phyloP scores from a whole-genome alignment of 108 stramenopile genomes.

The Ochromonas danica region DNA sequence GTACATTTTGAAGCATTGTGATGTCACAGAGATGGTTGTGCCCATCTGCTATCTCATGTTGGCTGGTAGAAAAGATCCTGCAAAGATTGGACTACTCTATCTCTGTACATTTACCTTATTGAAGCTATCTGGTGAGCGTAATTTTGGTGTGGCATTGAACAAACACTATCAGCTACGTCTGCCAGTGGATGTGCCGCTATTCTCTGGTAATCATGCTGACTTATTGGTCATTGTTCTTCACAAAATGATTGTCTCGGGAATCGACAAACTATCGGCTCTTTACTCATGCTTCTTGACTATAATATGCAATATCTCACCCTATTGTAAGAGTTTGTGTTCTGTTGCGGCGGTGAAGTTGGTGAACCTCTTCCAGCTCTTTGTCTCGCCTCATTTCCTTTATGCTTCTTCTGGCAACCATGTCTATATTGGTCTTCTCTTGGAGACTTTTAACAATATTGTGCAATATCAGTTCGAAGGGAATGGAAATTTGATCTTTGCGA shows the following conservation, averaged over 20 bases:
- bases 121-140: slow-evolving; percentile 86
- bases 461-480: slow-evolving; percentile 98
- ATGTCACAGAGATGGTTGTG: slow-evolving; percentile 73
- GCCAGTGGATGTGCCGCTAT: slow-evolving; percentile 69
- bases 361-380: slow-evolving; percentile 88
- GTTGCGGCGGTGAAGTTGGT: slow-evolving; percentile 85
- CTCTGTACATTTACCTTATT: slow-evolving; percentile 92
- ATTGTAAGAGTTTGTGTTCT: slow-evolving; percentile 72
- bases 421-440: slow-evolving; percentile 81
- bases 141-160: slow-evolving; percentile 90
- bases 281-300: slow-evolving; percentile 95
- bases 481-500: slow-evolving; percentile 90
- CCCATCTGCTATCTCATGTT: slow-evolving; percentile 92
- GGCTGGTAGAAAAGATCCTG: slow-evolving; percentile 74
- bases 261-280: slow-evolving; percentile 71
- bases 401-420: slow-evolving; percentile 71
- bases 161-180: slow-evolving; percentile 66
- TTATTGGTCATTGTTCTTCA: slow-evolving; percentile 85
- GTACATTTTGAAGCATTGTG: slow-evolving; percentile 65
- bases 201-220: slow-evolving; percentile 86
- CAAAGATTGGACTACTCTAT: slow-evolving; percentile 82
- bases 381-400: slow-evolving; percentile 80
- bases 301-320: slow-evolving; percentile 89
- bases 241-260: slow-evolving; percentile 85
- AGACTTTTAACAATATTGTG: slow-evolving; percentile 95